A percentile compares a stretch with the other conserved stretches of the same genome.
phyloP scores from a whole-genome alignment of 805 yeast genomes.

The Cyberlindnera mississippiensis region DNA sequence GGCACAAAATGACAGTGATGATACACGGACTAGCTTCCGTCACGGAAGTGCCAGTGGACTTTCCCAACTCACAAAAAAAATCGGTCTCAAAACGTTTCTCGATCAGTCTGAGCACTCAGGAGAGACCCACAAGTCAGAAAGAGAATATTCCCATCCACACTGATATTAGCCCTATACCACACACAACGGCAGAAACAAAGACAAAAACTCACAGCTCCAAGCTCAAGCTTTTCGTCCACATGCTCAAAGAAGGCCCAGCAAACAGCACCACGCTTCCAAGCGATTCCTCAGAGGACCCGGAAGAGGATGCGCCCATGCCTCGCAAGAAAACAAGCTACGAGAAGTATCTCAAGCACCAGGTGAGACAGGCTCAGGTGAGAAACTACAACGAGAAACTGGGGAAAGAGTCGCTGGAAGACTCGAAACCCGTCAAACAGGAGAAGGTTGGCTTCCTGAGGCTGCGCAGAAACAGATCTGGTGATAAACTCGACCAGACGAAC shows the following conservation, averaged over 20 bases:
- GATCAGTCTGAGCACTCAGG: conserved; percentile 1
- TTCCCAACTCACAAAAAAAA: not conserved
- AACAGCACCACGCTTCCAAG: not conserved
- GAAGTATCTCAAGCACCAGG: conserved; percentile 15
- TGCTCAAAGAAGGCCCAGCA: conserved; percentile 38
- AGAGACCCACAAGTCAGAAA: not conserved
- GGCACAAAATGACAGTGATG: not conserved
- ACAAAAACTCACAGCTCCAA: conserved; percentile 24
- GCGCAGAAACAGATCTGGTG: conserved; percentile 6
- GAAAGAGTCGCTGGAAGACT: conserved; percentile 2
- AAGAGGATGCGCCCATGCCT: conserved; percentile 18
- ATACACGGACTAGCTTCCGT: not conserved
- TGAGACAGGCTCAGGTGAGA: conserved; percentile 19
- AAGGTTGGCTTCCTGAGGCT: conserved; percentile 1
- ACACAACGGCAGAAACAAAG: not conserved
- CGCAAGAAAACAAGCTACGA: conserved; percentile 18
- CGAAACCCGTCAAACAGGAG: not conserved
- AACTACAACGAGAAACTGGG: conserved; percentile 7
- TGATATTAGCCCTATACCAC: no score
- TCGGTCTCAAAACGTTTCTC: conserved; percentile 3
- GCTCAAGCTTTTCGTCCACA: conserved; percentile 66
- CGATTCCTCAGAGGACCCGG: conserved; percentile 2
- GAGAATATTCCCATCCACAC: not conserved
- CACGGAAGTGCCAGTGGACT: no score
- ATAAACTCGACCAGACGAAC: not conserved